Evolutionary conservation across 306 rosid species (phyloP).

Genomic region (Pyrus communis): DNA sequence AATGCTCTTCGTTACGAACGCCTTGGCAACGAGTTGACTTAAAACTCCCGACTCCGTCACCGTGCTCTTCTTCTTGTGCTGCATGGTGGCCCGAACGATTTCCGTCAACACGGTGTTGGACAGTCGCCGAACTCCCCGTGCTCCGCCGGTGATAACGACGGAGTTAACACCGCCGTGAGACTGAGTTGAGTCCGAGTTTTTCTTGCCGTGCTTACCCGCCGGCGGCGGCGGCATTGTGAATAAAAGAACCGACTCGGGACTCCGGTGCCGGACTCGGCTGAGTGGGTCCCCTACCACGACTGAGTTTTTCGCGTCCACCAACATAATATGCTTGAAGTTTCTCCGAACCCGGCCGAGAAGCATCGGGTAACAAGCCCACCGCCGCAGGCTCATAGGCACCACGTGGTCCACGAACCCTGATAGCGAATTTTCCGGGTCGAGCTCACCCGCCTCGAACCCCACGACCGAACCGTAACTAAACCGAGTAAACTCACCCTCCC

Average conservation of each 20-base stretch:
- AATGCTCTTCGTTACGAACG: slow-evolving; percentile 38
- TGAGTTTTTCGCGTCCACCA: slow-evolving; percentile 42
- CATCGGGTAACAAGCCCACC: slow-evolving; percentile 95
- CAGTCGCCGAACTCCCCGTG: slow-evolving; percentile 65
- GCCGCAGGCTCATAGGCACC: slow-evolving; percentile 49
- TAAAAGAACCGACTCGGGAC: slow-evolving; percentile 47
- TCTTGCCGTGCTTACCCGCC: slow-evolving; percentile 29
- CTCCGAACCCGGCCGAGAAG: slow-evolving; percentile 70
- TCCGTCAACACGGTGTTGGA: slow-evolving; percentile 41
- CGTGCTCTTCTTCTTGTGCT: slow-evolving; percentile 41
- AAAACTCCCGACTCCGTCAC: slow-evolving; percentile 51
- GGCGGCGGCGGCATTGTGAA: slow-evolving; percentile 2
- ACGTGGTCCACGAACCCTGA: slow-evolving; percentile 60
- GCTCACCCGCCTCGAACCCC: slow-evolving; percentile 64
- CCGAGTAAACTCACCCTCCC: slow-evolving; percentile 9
- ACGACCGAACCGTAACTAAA: slow-evolving; percentile 74
- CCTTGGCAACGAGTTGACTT: slow-evolving; percentile 49
- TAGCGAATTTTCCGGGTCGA: slow-evolving; percentile 88
- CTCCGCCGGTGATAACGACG: slow-evolving; percentile 58
- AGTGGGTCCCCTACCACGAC: slow-evolving; percentile 52
- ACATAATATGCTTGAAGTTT: slow-evolving; percentile 59
- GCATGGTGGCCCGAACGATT: slow-evolving; percentile 53
- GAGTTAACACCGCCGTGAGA: slow-evolving; percentile 26
- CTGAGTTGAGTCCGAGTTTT: slow-evolving; percentile 31
- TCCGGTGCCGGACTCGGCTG: slow-evolving; percentile 38